Percentiles rank a stretch among this genome's conserved stretches.
These are phyloP conservation scores for Trypanosoma rangeli DNA, from an alignment of 208 protist species.

Conservation along the genomic window DNA sequence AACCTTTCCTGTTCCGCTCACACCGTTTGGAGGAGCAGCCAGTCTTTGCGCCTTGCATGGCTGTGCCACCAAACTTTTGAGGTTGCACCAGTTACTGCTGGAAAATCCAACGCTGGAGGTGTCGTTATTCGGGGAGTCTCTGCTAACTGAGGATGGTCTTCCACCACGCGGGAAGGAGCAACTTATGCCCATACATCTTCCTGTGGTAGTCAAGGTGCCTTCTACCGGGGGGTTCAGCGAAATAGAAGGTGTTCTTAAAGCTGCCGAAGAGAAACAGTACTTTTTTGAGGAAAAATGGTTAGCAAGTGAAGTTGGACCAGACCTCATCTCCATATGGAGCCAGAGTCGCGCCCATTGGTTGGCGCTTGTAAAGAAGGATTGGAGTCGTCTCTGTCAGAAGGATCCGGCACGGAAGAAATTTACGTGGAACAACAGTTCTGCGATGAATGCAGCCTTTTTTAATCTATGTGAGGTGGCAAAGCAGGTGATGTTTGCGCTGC, in stretches of 20 bases:
- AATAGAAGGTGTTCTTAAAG: conserved; percentile 25
- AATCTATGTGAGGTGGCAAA: conserved; percentile 87
- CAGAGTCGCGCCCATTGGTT: conserved; percentile 59
- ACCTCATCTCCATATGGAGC: conserved; percentile 69
- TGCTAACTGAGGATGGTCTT: conserved; percentile 51
- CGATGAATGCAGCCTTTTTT: conserved; percentile 87
- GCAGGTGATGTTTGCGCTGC: conserved; percentile 65
- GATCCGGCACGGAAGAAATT: conserved; percentile 62
- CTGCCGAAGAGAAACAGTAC: conserved; percentile 39
- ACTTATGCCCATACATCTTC: conserved; percentile 36
- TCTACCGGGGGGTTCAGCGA: conserved; percentile 63
- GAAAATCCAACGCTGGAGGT: conserved; percentile 18
- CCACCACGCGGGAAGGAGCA: conserved; percentile 39
- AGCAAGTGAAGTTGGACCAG: conserved; percentile 31
- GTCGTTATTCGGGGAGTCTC: conserved; percentile 65
- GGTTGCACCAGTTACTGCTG: conserved; percentile 38
- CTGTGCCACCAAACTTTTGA: conserved; percentile 33
- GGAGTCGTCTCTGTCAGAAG: conserved; percentile 38
- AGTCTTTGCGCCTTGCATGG: conserved; percentile 30
- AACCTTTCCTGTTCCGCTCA: conserved; percentile 41
- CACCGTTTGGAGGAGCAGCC: conserved; percentile 51
- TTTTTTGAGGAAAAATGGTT: conserved; percentile 50
- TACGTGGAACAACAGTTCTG: conserved; percentile 80
- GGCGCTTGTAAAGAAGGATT: conserved; percentile 57
- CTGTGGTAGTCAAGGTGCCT: conserved; percentile 21